These are phyloP conservation scores for Prinsepia uniflora DNA, from an alignment of 306 rosid genomes.

Conservation along the genomic window DNA sequence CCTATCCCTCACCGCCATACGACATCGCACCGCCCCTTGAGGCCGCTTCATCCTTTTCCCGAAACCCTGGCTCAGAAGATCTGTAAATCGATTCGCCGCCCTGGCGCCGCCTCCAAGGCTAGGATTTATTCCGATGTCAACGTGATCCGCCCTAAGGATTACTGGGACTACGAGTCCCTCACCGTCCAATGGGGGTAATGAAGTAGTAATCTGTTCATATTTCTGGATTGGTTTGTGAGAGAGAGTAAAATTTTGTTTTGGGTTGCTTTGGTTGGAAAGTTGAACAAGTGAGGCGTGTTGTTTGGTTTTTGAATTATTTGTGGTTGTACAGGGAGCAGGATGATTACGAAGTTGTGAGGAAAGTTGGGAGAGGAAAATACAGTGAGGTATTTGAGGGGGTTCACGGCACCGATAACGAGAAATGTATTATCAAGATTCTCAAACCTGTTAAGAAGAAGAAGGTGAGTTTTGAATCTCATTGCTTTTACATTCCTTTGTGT, in stretches of 20 bases:
- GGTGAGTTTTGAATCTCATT: slow-evolving; percentile 31
- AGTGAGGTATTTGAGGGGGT: slow-evolving; percentile 94
- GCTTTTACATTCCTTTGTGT: neutral
- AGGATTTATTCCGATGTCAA: slow-evolving; percentile 79
- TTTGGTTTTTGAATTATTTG: neutral
- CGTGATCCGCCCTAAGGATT: slow-evolving; percentile 89
- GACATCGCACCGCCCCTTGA: slow-evolving; percentile 20
- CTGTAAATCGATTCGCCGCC: slow-evolving; percentile 87
- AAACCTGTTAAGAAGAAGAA: slow-evolving; percentile 96
- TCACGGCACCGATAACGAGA: slow-evolving; percentile 79
- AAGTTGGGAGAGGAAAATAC: slow-evolving; percentile 94
- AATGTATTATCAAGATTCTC: slow-evolving; percentile 80
- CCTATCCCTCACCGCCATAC: slow-evolving; percentile 29
- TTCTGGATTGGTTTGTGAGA: neutral
- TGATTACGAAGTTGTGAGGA: slow-evolving; percentile 92
- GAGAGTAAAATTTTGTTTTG: neutral
- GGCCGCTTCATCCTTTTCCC: slow-evolving; percentile 22
- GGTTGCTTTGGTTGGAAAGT: neutral
- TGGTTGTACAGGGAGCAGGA: slow-evolving; percentile 69
- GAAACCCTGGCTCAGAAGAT: slow-evolving; percentile 93
- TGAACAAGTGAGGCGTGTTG: neutral
- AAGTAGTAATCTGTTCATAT: neutral
- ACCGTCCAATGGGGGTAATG: slow-evolving; percentile 92
- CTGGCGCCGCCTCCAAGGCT: slow-evolving; percentile 92
- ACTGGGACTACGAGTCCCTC: slow-evolving; percentile 93